These are phyloP conservation scores for Populus nigra DNA, from an alignment of 345 rosid genomes.

Conservation along the genomic window DNA sequence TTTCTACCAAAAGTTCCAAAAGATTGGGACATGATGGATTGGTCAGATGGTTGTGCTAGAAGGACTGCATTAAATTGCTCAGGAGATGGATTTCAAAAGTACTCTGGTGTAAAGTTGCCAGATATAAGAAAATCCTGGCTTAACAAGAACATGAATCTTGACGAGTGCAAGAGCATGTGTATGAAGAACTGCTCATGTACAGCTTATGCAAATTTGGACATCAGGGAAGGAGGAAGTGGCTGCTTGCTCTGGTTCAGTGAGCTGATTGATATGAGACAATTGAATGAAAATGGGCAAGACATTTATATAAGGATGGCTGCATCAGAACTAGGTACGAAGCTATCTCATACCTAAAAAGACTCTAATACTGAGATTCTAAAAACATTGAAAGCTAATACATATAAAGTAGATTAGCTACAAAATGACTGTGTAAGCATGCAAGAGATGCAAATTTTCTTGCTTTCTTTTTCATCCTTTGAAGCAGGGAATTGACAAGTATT, in stretches of 20 bases:
- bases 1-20: background rate
- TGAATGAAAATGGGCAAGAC: slow-evolving; percentile 10
- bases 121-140: slow-evolving; percentile 1
- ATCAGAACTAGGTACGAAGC: slow-evolving; percentile 3
- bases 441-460: no score
- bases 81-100: slow-evolving; percentile 4
- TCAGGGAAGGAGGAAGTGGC: slow-evolving; percentile 3
- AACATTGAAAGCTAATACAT: no score
- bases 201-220: slow-evolving; percentile 3
- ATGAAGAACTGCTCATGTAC: slow-evolving; percentile 12
- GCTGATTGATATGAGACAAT: slow-evolving; percentile 5
- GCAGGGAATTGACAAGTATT: no score
- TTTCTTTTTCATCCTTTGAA: no score
- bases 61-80: background rate
- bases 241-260: slow-evolving; percentile 13
- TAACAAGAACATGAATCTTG: background rate
- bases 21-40: slow-evolving; percentile 11
- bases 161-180: slow-evolving; percentile 6
- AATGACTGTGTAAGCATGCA: no score
- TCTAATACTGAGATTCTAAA: background rate
- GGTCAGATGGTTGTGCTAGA: slow-evolving; percentile 7
- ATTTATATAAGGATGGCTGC: slow-evolving; percentile 2
- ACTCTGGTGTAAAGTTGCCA: slow-evolving; percentile 8
- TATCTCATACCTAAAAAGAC: background rate
- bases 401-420: no score